These are phyloP conservation scores for Leccinum uliginosum DNA, from an alignment of 768 basidiomycete genomes.

Conservation along the genomic window DNA sequence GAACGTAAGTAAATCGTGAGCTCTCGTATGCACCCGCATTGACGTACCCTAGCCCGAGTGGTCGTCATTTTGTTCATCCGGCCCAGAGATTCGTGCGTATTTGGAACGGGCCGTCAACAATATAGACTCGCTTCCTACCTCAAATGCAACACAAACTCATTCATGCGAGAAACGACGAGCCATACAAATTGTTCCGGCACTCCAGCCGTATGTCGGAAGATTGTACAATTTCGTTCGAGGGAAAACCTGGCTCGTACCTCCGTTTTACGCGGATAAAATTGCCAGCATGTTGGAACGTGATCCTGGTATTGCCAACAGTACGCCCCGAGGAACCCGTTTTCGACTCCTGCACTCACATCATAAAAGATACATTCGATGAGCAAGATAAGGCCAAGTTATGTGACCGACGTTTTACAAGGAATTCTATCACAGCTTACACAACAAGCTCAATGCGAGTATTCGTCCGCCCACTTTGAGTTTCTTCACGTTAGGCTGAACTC, in stretches of 20 bases:
- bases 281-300: neutral
- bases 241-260: neutral
- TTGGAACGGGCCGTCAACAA: constrained; percentile 51
- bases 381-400: neutral
- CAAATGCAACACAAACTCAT: constrained; percentile 51
- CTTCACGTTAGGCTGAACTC: neutral
- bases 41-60: constrained; percentile 25
- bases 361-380: neutral
- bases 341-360: neutral
- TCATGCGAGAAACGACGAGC: constrained; percentile 46
- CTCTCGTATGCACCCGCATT: neutral
- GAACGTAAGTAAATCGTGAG: constrained; percentile 33
- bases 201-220: neutral
- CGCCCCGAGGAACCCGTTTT: neutral
- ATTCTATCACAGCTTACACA: neutral
- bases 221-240: neutral
- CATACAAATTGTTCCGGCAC: neutral
- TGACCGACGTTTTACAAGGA: neutral
- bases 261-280: neutral
- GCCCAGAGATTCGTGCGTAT: constrained; percentile 55
- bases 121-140: constrained; percentile 52
- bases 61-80: constrained; percentile 58
- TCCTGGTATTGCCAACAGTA: constrained; percentile 38
- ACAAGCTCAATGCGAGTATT: neutral
- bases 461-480: neutral